Base-by-base conservation (phyloP, 2,329 filamentous ascomycete species). In the Fusarium redolens region DNA sequence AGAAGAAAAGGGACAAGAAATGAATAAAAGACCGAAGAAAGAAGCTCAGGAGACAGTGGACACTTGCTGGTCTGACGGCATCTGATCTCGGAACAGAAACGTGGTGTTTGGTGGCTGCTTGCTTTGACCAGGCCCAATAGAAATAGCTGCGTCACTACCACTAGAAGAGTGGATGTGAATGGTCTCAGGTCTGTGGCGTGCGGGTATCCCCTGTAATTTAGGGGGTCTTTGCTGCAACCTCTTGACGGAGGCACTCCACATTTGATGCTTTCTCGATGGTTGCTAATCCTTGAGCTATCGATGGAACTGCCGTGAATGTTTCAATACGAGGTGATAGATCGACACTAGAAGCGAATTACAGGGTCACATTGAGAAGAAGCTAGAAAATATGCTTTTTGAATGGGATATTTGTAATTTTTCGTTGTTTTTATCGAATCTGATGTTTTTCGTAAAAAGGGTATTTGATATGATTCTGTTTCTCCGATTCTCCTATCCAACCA, bases 61-160 rank as follows among this genome's bases (percentile, higher is more conserved):
- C 65, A 75, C 69, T 61, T 62, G 71, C 63, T 72, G 63, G 65
- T 66, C 72, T 67, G 68, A 74, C 60, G 65, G 61, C 68, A 70
- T 65, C 40, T 47, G 62, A 71, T 68, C 54, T 65, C 47, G 50
- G 58, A 67, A 52, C 71, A 40, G 57, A 70, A 61, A 63, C 66
- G 66, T 73, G 54, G 68, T 68, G 57, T 65, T 68, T 63, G 59
- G 74, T 76, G 62, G 71, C 68, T 67, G 61, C 44, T 62, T 60
- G 60, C 50, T 72, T 66, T 56, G 69, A 58, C 63, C 67, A 50
- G 38, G 17, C 18, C 47, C 40, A 72, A 37, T 55, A 69, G 55
- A 48, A 28, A 10, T 50, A 69, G 59, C 45, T 72, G 56, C 61
- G 48, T 56, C 66, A 65, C 47, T 43, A 50, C 41, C 25, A 63